phyloP scores from a whole-genome alignment of 768 basidiomycete species.

The Rhizopogon vinicolor region DNA sequence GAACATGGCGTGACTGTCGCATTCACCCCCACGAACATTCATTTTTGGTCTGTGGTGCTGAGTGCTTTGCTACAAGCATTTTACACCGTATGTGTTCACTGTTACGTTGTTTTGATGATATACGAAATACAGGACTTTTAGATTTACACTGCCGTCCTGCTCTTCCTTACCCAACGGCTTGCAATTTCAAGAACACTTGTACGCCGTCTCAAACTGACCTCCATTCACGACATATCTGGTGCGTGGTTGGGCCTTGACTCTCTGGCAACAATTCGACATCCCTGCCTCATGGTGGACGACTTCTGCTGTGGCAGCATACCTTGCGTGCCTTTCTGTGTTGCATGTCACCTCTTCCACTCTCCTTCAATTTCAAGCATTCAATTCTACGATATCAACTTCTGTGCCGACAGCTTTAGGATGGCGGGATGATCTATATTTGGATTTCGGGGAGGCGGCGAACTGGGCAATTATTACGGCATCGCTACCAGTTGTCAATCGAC shows the following conservation, averaged over 20 bases:
- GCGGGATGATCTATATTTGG: not conserved
- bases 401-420: not conserved
- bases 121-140: not conserved
- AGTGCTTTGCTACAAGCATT: conserved; percentile 2
- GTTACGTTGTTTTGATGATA: not conserved
- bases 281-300: not conserved
- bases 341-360: conserved; percentile 8
- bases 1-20: not conserved
- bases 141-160: conserved; percentile 1
- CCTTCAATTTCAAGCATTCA: conserved; percentile 3
- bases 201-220: not conserved
- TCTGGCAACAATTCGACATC: not conserved
- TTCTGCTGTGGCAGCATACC: conserved; percentile 2
- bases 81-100: not conserved
- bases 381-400: not conserved
- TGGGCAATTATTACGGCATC: not conserved
- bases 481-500: not conserved
- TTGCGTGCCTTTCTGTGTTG: conserved; percentile 1
- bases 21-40: not conserved
- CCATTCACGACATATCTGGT: conserved; percentile 4
- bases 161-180: conserved; percentile 1
- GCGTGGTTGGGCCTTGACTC: conserved; percentile 3
- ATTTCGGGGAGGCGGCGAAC: no score
- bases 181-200: not conserved
- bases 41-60: not conserved